Base-by-base conservation (phyloP, 2,329 filamentous ascomycete species). In the Fusarium brevicatenulatum region DNA sequence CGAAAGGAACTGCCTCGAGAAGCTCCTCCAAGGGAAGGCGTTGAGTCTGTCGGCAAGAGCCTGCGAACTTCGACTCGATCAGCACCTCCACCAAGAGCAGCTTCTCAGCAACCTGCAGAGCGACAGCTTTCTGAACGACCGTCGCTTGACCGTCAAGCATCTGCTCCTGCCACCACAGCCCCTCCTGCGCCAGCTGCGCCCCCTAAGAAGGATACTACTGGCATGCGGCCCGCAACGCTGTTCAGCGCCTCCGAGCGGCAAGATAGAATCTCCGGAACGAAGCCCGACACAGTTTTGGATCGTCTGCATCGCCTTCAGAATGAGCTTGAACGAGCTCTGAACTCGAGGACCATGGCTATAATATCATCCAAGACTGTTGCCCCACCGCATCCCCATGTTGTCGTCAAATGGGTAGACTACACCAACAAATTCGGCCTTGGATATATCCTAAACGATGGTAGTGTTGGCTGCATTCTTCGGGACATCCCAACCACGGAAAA, bases 371-470 rank as follows among this genome's bases (percentile, higher is more conserved):
- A 89, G 81, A 83, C 87, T 65, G 82, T 86, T 70, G 80, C 86
- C 62, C 83, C 87, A 78, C 78, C 90, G 69, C 81, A 91, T 79
- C 87, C 92, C 78, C 83, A 91, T 78, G 88, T 92, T 49, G 90
- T 92, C 18, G 89, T 92, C 16, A 94, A 95, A 79, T 96, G 93
- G 93, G 93, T 96, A 11, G 93, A 96, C 80, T 96, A 96, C 81
- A 94, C 93, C 66, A 94, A 95, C 81, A 95, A 95, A 80, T 94
- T 95, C 80, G 93, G 93, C 18, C 87, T 96, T 21, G 93, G 93
- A 40, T 96, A 95, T 78, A 94, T 95, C 65, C 85, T 96, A 60
- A 93, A 93, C 70, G 92, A 95, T 73, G 93, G 93, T 36, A 94
- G 91, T 70, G 91, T 95, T 25, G 93, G 93, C 21, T 95, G 92